Base-by-base conservation (phyloP, 2,329 filamentous ascomycete genomes). In the Dactylellina drechsleri region DNA sequence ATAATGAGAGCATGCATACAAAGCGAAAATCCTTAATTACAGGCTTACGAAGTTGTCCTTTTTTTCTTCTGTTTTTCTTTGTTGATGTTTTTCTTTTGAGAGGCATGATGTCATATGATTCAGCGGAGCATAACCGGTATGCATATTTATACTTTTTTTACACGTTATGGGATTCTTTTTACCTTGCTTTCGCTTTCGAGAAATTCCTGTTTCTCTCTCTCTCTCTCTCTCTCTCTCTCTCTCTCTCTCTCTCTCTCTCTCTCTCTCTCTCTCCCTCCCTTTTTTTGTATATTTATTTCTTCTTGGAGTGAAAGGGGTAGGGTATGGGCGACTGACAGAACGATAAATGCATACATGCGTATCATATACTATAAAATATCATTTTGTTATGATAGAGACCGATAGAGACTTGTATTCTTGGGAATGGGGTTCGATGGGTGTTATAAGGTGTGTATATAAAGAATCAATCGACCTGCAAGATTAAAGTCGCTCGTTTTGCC, bases 1-100 rank as follows among this genome's bases (percentile, higher is more conserved):
- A 28, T 70, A 45, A 64, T 45, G 50, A 41, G 40, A 64, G 66
- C 58, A 70, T 64, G 57, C 66, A 70, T 64, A 49, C 58, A 47
- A 57, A 64, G 18, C 57, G 58, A 20, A 36, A 47, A 59, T 45
- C 40, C 52, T 67, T n/a, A 40, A 10, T 15, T 26, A 16, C 7
- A 28, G 23, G 13, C 28, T 49, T 50, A 49, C 8, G 41, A 36
- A 54, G 26, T 31, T 53, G 52, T 59, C n/a, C 16, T 40, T 58
- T 31, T 49, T 47, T 61, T 61, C 36, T 58, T 43, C 2, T 43
- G 43, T 58, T 20, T 45, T 20, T 28, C 26, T 7, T 7, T 36
- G 10, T 36, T 36, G 31, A 7, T 8, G 31, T 3, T 1, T 36
- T 36, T 36, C 10, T 7, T 36, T 36, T 36, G 31, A 36, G 31